phyloP scores from a whole-genome alignment of 75 land plant species.

The Ceratopteris richardii region DNA sequence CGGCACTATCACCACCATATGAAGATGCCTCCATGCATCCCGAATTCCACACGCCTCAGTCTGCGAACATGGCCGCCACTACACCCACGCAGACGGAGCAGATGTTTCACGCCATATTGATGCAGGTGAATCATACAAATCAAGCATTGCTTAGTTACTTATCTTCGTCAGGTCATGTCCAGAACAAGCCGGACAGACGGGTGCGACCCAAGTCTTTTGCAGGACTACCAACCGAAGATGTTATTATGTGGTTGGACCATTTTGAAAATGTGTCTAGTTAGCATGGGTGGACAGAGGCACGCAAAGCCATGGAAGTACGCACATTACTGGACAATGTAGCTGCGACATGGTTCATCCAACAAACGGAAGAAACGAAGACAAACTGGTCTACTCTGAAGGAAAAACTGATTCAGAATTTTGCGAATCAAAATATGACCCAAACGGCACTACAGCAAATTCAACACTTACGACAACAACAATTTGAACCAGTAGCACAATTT shows the following conservation, averaged over 20 bases:
- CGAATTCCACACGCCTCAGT: background rate
- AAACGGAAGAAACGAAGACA: background rate
- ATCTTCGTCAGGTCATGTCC: background rate
- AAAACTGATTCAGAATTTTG: background rate
- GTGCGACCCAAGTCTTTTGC: background rate
- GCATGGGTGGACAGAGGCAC: background rate
- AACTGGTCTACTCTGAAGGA: background rate
- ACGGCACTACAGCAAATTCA: background rate
- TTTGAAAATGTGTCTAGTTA: background rate
- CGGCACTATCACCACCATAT: background rate
- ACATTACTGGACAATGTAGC: conserved; percentile 4
- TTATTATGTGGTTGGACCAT: background rate
- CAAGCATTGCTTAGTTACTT: background rate
- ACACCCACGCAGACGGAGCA: background rate
- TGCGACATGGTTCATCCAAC: background rate
- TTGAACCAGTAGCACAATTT: conserved; percentile 1
- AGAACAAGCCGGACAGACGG: background rate
- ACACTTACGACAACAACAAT: background rate
- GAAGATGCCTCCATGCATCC: conserved; percentile 1
- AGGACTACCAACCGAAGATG: background rate
- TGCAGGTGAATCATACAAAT: background rate
- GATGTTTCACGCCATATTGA: background rate
- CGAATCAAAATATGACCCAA: background rate
- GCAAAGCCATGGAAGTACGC: background rate
- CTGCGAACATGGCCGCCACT: background rate